Conservation (phyloP, 1,284 basidiomycete genomes). For the Cutaneotrichosporon curvatum region DNA sequence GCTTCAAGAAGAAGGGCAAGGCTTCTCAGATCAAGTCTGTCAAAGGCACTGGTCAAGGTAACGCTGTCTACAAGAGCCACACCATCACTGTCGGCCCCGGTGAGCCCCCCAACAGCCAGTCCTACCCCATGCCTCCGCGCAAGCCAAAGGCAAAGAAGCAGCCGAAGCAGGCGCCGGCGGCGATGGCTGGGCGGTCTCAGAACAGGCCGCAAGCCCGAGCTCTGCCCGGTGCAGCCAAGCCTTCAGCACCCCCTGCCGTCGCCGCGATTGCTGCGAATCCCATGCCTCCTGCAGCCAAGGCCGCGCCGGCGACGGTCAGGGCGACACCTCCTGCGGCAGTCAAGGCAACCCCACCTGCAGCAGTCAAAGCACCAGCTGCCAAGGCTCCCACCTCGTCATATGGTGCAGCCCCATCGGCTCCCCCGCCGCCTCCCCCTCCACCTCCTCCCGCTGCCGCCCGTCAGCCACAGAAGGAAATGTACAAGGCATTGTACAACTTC, state of each 20-base stretch:
- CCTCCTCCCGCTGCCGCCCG: constrained; percentile 53
- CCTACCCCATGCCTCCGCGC: constrained; percentile 74
- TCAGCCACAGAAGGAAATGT: constrained; percentile 64
- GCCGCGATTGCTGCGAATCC: constrained; percentile 7
- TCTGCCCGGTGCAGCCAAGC: constrained; percentile 43
- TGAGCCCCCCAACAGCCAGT: constrained; percentile 72
- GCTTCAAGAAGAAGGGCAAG: constrained; percentile 97
- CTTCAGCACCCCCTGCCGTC: constrained; percentile 38
- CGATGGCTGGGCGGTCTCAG: constrained; percentile 27
- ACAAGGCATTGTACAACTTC: constrained; percentile 83
- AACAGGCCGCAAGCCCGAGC: constrained; percentile 40
- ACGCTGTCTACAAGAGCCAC: constrained; percentile 91
- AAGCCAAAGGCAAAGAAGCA: constrained; percentile 55
- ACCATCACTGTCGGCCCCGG: constrained; percentile 81
- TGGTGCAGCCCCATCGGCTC: too few relatives aligned
- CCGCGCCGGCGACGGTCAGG: constrained; percentile 3
- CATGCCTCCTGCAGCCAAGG: neutral
- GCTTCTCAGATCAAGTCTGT: constrained; percentile 76
- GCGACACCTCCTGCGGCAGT: neutral
- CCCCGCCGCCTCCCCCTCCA: constrained; percentile 55
- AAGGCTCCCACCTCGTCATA: constrained; percentile 40
- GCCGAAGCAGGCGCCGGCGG: constrained; percentile 36
- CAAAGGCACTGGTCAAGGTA: constrained; percentile 80
- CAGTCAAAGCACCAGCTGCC: constrained; percentile 20
- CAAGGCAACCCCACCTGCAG: constrained; percentile 10